Conservation (phyloP, 2,329 filamentous ascomycete genomes). For the Lithohypha guttulata region DNA sequence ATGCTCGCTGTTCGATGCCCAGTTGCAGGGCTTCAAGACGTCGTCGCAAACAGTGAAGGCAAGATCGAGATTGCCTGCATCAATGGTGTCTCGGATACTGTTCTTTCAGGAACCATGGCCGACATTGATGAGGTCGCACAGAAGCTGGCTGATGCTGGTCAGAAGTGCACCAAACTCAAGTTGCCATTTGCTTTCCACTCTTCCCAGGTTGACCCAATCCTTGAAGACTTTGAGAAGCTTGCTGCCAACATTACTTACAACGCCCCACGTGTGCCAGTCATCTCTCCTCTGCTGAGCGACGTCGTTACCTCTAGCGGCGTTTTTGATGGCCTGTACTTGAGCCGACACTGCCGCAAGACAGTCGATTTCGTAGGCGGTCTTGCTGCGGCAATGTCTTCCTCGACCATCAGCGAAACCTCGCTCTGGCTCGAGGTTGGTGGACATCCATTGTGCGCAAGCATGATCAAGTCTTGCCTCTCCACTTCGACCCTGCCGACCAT, state of each 20-base stretch:
- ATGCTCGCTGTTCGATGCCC: slow-evolving; percentile 36
- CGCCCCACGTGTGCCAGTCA: slow-evolving; percentile 31
- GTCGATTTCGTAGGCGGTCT: slow-evolving; percentile 38
- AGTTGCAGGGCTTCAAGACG: slow-evolving; percentile 25
- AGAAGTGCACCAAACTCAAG: slow-evolving; percentile 33
- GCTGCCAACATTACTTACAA: slow-evolving; percentile 31
- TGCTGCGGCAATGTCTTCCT: slow-evolving; percentile 27
- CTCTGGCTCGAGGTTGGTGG: slow-evolving; percentile 39
- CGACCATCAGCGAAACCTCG: slow-evolving; percentile 27
- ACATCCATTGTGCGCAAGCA: slow-evolving; percentile 36
- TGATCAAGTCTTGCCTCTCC: slow-evolving; percentile 32
- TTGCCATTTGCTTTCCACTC: slow-evolving; percentile 39
- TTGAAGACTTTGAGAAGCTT: slow-evolving; percentile 31
- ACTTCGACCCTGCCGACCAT: slow-evolving; percentile 30
- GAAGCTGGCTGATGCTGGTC: slow-evolving; percentile 26
- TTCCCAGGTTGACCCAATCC: slow-evolving; percentile 36
- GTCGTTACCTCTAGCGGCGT: slow-evolving; percentile 30
- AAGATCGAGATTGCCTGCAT: slow-evolving; percentile 31
- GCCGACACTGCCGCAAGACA: slow-evolving; percentile 32
- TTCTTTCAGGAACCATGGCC: slow-evolving; percentile 30
- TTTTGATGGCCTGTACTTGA: slow-evolving; percentile 32
- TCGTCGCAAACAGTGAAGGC: slow-evolving; percentile 21
- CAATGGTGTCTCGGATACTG: slow-evolving; percentile 35
- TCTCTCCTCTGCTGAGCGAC: slow-evolving; percentile 37
- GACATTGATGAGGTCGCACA: slow-evolving; percentile 30